A percentile compares a stretch with the other conserved stretches of the same genome.
Conservation (phyloP, 2,329 filamentous ascomycete genomes). For the Cytospora mali region DNA sequence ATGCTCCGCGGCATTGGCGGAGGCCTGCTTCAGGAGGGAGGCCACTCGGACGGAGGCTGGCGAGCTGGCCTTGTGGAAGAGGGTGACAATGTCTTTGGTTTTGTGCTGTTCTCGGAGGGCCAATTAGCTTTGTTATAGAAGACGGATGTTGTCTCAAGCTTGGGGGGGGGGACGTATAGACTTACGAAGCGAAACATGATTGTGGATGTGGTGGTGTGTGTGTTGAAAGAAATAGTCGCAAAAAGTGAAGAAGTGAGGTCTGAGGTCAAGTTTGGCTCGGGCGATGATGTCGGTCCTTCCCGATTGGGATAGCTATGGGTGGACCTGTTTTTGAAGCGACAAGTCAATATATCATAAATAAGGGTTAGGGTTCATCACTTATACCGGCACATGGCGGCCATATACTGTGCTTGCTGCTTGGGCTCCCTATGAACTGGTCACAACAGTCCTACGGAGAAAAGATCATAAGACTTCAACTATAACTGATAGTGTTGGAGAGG, state of each 20-base stretch:
- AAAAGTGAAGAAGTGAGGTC: slow-evolving; percentile 10
- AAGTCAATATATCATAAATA: neutral
- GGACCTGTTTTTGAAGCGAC: neutral
- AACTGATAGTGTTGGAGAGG: too few relatives aligned
- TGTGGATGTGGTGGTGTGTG: slow-evolving; percentile 24
- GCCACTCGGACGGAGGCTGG: slow-evolving; percentile 73
- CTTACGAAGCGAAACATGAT: slow-evolving; percentile 54
- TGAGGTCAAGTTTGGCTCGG: slow-evolving; percentile 22
- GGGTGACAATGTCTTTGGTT: slow-evolving; percentile 86
- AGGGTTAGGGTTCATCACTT: neutral
- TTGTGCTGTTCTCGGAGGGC: slow-evolving; percentile 60
- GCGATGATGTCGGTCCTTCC: slow-evolving; percentile 25
- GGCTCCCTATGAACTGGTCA: too few relatives aligned
- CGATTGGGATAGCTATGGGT: slow-evolving; percentile 22
- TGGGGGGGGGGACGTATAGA: slow-evolving; percentile 14
- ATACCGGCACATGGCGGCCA: too few relatives aligned
- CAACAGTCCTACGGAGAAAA: too few relatives aligned
- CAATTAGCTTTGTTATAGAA: neutral
- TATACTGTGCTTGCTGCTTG: too few relatives aligned
- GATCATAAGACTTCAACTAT: too few relatives aligned
- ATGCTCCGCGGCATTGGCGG: slow-evolving; percentile 66
- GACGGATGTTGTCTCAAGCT: slow-evolving; percentile 1
- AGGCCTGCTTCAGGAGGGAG: slow-evolving; percentile 78
- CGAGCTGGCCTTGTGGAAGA: slow-evolving; percentile 85
- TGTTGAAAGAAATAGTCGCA: neutral